Evolutionary conservation across 1,284 basidiomycete genomes (phyloP).

Genomic region (Retiboletus flavoniger): DNA sequence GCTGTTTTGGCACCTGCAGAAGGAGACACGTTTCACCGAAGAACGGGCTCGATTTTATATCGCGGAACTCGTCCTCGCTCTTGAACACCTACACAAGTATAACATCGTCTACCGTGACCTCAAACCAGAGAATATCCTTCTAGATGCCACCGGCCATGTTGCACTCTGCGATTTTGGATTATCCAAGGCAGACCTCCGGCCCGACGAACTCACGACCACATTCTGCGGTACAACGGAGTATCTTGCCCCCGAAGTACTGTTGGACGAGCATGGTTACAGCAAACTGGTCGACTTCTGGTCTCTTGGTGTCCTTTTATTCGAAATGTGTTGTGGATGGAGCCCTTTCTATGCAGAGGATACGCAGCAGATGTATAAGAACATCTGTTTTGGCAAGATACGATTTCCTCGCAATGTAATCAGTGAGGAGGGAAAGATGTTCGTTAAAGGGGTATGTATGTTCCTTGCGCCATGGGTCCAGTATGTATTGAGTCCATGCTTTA

Average conservation of each 20-base stretch:
- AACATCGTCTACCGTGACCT: slow-evolving; percentile 97
- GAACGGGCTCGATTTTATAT: slow-evolving; percentile 94
- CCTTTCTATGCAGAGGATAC: slow-evolving; percentile 99
- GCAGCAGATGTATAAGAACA: slow-evolving; percentile 99
- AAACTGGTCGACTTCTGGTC: slow-evolving; percentile 99
- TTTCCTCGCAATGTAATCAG: slow-evolving; percentile 97
- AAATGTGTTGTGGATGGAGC: slow-evolving; percentile 99
- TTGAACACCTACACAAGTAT: slow-evolving; percentile 96
- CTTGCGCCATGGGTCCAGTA: slow-evolving; percentile 13
- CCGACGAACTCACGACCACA: slow-evolving; percentile 95
- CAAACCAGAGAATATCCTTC: slow-evolving; percentile 96
- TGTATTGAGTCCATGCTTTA: slow-evolving; percentile 35
- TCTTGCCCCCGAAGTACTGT: slow-evolving; percentile 96
- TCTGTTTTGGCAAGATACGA: slow-evolving; percentile 98
- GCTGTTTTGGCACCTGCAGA: slow-evolving; percentile 96
- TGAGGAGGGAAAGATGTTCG: slow-evolving; percentile 99
- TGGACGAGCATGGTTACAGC: slow-evolving; percentile 98
- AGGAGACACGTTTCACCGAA: slow-evolving; percentile 90
- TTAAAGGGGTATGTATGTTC: slow-evolving; percentile 75
- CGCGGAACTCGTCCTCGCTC: slow-evolving; percentile 88
- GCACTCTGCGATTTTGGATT: slow-evolving; percentile 97
- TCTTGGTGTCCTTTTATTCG: slow-evolving; percentile 86
- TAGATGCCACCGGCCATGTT: slow-evolving; percentile 96
- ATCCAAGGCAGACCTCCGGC: slow-evolving; percentile 91
- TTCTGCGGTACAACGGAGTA: slow-evolving; percentile 98